Evolutionary conservation across 306 rosid genomes (phyloP).

Genomic region (Lablab purpureus): DNA sequence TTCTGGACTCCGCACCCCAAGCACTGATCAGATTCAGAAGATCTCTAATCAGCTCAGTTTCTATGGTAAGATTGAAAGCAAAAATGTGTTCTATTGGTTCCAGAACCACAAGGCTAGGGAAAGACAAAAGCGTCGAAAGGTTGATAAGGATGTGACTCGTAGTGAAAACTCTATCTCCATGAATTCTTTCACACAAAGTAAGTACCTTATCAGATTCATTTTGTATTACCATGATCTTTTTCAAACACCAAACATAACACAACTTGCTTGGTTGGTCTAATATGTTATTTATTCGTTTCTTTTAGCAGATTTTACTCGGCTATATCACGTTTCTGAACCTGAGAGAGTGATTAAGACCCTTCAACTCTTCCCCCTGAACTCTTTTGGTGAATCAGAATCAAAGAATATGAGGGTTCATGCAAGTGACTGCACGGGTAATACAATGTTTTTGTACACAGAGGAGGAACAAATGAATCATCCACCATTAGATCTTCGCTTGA

Average conservation of each 20-base stretch:
- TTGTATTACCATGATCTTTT: background rate
- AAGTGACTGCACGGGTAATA: constrained; percentile 56
- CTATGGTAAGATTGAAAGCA: constrained; percentile 98
- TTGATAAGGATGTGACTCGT: constrained; percentile 43
- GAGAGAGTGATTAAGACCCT: constrained; percentile 80
- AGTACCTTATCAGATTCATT: constrained; percentile 6
- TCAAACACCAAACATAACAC: background rate
- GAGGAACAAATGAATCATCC: constrained; percentile 78
- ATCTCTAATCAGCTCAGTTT: constrained; percentile 85
- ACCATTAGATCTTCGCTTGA: constrained; percentile 89
- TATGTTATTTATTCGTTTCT: background rate
- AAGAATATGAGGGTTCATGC: constrained; percentile 65
- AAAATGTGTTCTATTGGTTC: constrained; percentile 97
- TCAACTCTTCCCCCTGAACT: constrained; percentile 84
- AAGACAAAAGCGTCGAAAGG: constrained; percentile 83
- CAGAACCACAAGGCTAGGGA: constrained; percentile 98
- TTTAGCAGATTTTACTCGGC: constrained; percentile 52
- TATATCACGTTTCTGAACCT: constrained; percentile 53
- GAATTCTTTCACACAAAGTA: constrained; percentile 61
- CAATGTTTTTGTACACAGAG: constrained; percentile 54
- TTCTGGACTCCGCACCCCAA: constrained; percentile 94
- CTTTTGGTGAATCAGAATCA: constrained; percentile 59
- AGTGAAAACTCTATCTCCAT: constrained; percentile 46
- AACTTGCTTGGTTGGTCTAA: background rate
- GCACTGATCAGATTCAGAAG: constrained; percentile 92